phyloP scores from a whole-genome alignment of 768 basidiomycete genomes.

The Amanita jacksonii region DNA sequence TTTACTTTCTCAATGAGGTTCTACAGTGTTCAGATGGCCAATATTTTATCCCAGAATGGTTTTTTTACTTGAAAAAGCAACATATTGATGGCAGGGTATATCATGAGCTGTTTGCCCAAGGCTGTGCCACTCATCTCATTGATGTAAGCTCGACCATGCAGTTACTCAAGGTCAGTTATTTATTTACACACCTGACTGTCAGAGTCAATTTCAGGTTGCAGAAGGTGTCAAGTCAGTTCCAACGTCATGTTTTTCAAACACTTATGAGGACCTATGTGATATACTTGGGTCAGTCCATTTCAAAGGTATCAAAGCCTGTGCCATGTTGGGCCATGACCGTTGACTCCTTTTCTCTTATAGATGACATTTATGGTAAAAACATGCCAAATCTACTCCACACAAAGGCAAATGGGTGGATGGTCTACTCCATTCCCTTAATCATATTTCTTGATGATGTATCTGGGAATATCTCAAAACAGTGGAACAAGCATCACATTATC shows the following conservation, averaged over 20 bases:
- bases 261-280: conserved; percentile 1
- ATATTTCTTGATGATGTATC: conserved; percentile 37
- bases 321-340: background rate
- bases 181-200: background rate
- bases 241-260: conserved; percentile 1
- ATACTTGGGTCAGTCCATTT: conserved; percentile 1
- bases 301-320: conserved; percentile 1
- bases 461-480: conserved; percentile 36
- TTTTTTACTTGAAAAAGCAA: background rate
- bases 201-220: conserved; percentile 3
- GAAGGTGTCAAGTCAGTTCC: conserved; percentile 3
- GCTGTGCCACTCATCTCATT: background rate
- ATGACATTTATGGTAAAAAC: background rate
- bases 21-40: background rate
- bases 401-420: conserved; percentile 20
- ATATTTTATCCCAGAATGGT: background rate
- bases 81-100: background rate
- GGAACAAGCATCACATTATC: conserved; percentile 33
- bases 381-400: conserved; percentile 19
- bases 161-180: background rate
- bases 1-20: conserved; percentile 1
- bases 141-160: background rate
- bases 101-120: conserved; percentile 1
- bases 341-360: background rate
- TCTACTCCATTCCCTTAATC: conserved; percentile 25